Base-by-base conservation (phyloP, 129 eudicot species). In the Centaurea solstitialis region DNA sequence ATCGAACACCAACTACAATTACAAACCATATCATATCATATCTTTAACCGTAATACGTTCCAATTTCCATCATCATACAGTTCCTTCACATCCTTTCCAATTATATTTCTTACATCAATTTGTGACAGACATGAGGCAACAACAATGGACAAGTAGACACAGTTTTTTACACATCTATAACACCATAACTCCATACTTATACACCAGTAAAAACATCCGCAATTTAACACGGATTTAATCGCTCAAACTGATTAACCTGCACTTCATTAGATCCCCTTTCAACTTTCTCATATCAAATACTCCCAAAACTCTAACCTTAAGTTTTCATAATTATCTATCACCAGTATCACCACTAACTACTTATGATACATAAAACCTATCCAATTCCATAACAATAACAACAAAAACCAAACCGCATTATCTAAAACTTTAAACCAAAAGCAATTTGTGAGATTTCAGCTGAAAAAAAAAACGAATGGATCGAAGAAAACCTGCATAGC, bases 401-500 rank as follows among this genome's bases (percentile, higher is more conserved):
- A 9, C 22, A 47, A 41, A 68, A 22, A 65, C 7, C 0, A 20
- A 20, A 30, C 37, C 21, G 5, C 13, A 69, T 53, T 18, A 24
- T 1, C 59, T 21, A 17, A 57, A 53, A 45, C 30, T 5, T 30
- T 30, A 13, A 11, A 39, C 40, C 28, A 13, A 22, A 79, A 79
- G 21, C 62, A 8, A 40, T 20, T 2, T 35, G 59, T 0, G 13
- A 53, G 20, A 30, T 20, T 68, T 40, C 69, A 82, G 81, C 62
- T 11, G 28, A 24, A 26, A 26, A 26, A 26, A 26, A 26, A 76
- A 30, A 39, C 1, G 26, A 73, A 43, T 0, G 45, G 65, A 77
- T 70, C 24, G 65, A 73, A 35, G 12, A 79, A 13, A 22, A 93
- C 97, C 98, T 10, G 98, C 98, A 65, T 92, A 94, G 94, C 98